These are phyloP conservation scores for Cercospora zeina DNA, from an alignment of 2,329 filamentous ascomycete genomes.

Conservation along the genomic window DNA sequence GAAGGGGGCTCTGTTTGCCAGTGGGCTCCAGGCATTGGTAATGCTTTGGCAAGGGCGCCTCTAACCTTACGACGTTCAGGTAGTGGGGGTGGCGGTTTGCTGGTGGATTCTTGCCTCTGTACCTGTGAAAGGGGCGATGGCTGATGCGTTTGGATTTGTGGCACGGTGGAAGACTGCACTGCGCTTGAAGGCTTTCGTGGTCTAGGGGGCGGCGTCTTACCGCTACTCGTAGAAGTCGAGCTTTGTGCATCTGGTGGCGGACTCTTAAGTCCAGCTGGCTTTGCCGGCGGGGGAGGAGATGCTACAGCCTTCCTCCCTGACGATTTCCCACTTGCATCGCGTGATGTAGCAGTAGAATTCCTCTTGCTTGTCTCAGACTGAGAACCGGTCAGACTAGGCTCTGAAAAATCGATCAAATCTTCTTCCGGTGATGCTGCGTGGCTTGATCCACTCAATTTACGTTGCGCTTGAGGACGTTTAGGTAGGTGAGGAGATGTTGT, in stretches of 20 bases:
- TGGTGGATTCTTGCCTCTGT: conserved; percentile 38
- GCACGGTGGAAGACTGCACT: conserved; percentile 32
- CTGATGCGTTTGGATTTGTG: conserved; percentile 28
- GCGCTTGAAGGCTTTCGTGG: conserved; percentile 42
- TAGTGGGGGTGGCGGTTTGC: conserved; percentile 32
- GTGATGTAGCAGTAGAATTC: background rate
- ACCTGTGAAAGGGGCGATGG: conserved; percentile 41
- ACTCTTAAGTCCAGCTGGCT: conserved; percentile 45
- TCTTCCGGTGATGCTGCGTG: conserved; percentile 34
- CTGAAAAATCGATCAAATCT: conserved; percentile 53
- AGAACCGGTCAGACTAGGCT: conserved; percentile 38
- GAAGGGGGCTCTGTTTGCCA: conserved; percentile 21
- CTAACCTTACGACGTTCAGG: conserved; percentile 39
- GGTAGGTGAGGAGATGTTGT: conserved; percentile 5
- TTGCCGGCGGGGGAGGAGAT: conserved; percentile 40
- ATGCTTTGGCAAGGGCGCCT: conserved; percentile 28
- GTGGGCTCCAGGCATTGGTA: conserved; percentile 27
- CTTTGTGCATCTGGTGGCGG: conserved; percentile 37
- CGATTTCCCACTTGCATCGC: background rate
- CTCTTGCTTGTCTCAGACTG: conserved; percentile 27
- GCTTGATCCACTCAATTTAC: background rate
- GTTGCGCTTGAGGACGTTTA: conserved; percentile 4
- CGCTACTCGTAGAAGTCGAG: conserved; percentile 21
- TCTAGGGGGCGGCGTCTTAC: conserved; percentile 40
- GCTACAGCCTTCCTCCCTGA: conserved; percentile 23